Conservation (phyloP, 768 basidiomycete species). For the Trametes cinnabarina region DNA sequence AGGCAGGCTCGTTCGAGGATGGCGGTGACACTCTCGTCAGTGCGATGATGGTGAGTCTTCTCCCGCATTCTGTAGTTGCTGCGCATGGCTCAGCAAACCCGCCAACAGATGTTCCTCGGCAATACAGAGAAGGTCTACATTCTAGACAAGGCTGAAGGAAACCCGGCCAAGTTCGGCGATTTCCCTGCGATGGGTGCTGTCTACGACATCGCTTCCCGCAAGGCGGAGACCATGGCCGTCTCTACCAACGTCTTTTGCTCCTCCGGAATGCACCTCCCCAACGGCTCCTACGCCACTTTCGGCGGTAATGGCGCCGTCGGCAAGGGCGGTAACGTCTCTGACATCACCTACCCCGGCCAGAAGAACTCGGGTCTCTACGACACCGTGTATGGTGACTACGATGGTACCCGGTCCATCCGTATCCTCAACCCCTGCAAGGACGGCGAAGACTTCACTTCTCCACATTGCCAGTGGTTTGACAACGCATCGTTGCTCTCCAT, state of each 20-base stretch:
- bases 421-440: slow-evolving; percentile 72
- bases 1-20: slow-evolving; percentile 31
- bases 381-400: slow-evolving; percentile 71
- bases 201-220: slow-evolving; percentile 65
- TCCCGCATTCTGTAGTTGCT: neutral
- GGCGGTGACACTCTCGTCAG: slow-evolving; percentile 43
- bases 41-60: slow-evolving; percentile 51
- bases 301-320: slow-evolving; percentile 79
- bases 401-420: slow-evolving; percentile 78
- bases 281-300: slow-evolving; percentile 71
- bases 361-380: slow-evolving; percentile 55
- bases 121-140: slow-evolving; percentile 82
- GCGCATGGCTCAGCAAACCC: neutral
- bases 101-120: slow-evolving; percentile 70
- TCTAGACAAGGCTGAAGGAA: slow-evolving; percentile 87
- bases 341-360: slow-evolving; percentile 40
- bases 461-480: slow-evolving; percentile 72
- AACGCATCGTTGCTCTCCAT: slow-evolving; percentile 58
- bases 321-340: slow-evolving; percentile 56
- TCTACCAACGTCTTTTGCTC: slow-evolving; percentile 76
- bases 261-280: slow-evolving; percentile 79
- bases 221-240: slow-evolving; percentile 67
- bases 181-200: slow-evolving; percentile 76
- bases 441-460: slow-evolving; percentile 37
- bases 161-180: slow-evolving; percentile 58